These are phyloP conservation scores for Chaetomium sp. DNA, from an alignment of 2,329 filamentous ascomycete genomes.

Conservation along the genomic window DNA sequence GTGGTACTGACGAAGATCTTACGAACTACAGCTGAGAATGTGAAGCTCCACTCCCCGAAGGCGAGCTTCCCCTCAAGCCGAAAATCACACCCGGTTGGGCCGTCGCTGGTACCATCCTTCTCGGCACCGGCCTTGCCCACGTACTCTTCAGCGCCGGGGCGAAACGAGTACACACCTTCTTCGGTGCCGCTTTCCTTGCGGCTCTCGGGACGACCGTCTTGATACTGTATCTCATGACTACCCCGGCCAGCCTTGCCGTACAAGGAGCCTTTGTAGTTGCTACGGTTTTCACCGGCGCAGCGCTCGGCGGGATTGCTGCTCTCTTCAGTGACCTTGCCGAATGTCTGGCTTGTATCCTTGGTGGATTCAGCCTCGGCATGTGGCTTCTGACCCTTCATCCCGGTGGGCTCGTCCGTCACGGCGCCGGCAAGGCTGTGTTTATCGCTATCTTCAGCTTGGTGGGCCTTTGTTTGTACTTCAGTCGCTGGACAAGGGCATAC, in stretches of 20 bases:
- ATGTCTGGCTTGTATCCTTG: constrained; percentile 78
- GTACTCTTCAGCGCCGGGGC: constrained; percentile 82
- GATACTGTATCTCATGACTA: constrained; percentile 84
- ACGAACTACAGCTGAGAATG: not conserved
- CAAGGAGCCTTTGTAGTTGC: constrained; percentile 89
- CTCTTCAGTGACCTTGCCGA: constrained; percentile 84
- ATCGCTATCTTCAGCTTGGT: constrained; percentile 71
- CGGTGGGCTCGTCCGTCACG: constrained; percentile 70
- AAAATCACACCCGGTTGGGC: constrained; percentile 78
- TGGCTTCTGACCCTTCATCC: constrained; percentile 81
- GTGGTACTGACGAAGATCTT: constrained; percentile 17
- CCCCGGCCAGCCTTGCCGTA: constrained; percentile 71
- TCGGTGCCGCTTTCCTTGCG: constrained; percentile 74
- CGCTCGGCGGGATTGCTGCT: constrained; percentile 72
- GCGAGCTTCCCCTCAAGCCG: constrained; percentile 70
- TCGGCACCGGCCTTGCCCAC: constrained; percentile 71
- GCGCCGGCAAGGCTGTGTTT: constrained; percentile 68
- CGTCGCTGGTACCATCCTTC: constrained; percentile 74
- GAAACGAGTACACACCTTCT: constrained; percentile 74
- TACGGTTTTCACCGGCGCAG: constrained; percentile 68
- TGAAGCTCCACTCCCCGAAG: constrained; percentile 50
- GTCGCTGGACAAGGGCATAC: constrained; percentile 74
- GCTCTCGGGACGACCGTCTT: constrained; percentile 76
- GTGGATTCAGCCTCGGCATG: constrained; percentile 84
- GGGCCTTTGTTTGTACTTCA: constrained; percentile 76